phyloP scores from a whole-genome alignment of 768 basidiomycete genomes.

The Tulasnella sp. region DNA sequence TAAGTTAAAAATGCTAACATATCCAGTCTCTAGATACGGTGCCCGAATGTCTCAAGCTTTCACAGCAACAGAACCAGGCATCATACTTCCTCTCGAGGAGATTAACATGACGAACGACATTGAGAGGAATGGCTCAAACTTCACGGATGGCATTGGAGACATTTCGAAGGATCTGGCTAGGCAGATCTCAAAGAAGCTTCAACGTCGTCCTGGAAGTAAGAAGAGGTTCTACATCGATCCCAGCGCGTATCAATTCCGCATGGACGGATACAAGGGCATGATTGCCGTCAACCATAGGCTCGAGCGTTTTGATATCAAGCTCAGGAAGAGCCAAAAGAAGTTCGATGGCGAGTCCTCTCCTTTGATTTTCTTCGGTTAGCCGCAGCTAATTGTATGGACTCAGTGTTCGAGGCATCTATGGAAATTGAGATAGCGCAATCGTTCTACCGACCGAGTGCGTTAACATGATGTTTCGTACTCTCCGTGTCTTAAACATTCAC shows the following conservation, averaged over 20 bases:
- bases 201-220: constrained; percentile 16
- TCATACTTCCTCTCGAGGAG: constrained; percentile 32
- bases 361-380: not conserved
- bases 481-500: not conserved
- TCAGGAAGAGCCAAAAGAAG: constrained; percentile 58
- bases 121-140: constrained; percentile 32
- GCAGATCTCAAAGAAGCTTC: constrained; percentile 34
- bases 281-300: constrained; percentile 46
- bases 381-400: not conserved
- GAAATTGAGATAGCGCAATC: constrained; percentile 53
- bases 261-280: constrained; percentile 32
- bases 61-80: constrained; percentile 56
- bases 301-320: constrained; percentile 35
- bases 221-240: constrained; percentile 31
- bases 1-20: constrained; percentile 36
- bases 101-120: constrained; percentile 38
- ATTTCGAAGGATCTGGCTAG: constrained; percentile 45
- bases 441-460: constrained; percentile 48
- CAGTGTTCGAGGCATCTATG: constrained; percentile 28
- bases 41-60: constrained; percentile 65
- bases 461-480: not conserved
- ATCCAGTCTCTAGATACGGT: constrained; percentile 42
- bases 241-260: constrained; percentile 31
- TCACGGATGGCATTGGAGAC: constrained; percentile 64
- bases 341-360: constrained; percentile 30